Conservation (phyloP, 305 asterid species). For the Fraxinus latifolia region DNA sequence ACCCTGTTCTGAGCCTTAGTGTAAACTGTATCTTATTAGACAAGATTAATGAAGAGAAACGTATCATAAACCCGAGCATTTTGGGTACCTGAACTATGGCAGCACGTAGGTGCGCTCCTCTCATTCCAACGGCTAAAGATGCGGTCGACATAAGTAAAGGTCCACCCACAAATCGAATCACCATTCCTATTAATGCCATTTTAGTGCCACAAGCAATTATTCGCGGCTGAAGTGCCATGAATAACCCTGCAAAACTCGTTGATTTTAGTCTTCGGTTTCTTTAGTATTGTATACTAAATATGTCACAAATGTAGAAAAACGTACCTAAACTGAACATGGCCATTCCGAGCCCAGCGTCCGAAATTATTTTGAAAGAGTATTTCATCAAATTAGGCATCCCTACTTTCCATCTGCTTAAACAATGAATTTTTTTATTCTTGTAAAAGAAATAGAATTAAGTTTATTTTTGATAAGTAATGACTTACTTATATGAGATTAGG, state of each 20-base stretch:
- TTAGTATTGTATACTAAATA: neutral
- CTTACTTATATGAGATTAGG: constrained; percentile 61
- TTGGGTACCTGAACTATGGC: constrained; percentile 65
- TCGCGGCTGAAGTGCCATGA: constrained; percentile 77
- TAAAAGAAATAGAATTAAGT: neutral
- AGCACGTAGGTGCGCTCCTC: constrained; percentile 43
- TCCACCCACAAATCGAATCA: constrained; percentile 51
- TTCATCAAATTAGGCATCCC: constrained; percentile 66
- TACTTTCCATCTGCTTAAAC: constrained; percentile 56
- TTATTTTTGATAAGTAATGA: neutral
- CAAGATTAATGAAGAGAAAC: neutral
- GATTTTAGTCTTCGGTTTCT: neutral
- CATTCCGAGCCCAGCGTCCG: constrained; percentile 85
- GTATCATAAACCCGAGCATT: neutral
- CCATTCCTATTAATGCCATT: constrained; percentile 58
- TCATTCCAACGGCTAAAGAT: constrained; percentile 51
- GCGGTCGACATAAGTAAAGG: constrained; percentile 63
- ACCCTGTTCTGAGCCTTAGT: too few species aligned
- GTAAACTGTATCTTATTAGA: neutral
- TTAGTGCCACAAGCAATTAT: constrained; percentile 60
- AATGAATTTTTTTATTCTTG: neutral
- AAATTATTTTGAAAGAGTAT: constrained; percentile 61
- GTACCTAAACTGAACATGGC: constrained; percentile 77
- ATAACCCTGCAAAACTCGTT: constrained; percentile 38
- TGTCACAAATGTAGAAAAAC: neutral